These are phyloP conservation scores for Leishmania mexicana DNA, from an alignment of 208 protist genomes.

Conservation along the genomic window DNA sequence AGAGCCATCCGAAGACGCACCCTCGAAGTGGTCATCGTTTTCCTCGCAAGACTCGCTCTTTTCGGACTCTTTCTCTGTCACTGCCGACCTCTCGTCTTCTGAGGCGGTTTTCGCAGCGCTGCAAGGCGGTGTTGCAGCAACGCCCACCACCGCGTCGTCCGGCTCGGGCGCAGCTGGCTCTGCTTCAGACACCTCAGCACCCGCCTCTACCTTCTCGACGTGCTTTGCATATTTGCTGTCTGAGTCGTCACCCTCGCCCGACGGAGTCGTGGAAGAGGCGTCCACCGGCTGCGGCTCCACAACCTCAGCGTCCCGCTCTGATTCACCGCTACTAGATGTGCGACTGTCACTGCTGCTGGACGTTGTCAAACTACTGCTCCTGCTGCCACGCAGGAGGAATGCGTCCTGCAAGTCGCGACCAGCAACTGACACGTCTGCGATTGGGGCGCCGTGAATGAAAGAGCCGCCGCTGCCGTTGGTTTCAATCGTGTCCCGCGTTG, in stretches of 20 bases:
- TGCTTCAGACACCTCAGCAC: neutral
- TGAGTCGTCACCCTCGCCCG: neutral
- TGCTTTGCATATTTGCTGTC: neutral
- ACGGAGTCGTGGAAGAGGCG: neutral
- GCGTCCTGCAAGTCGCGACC: slow-evolving; percentile 16
- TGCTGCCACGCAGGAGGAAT: slow-evolving; percentile 13
- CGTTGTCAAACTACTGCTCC: slow-evolving; percentile 9
- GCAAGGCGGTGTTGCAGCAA: neutral
- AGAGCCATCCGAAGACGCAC: neutral
- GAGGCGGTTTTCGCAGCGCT: neutral
- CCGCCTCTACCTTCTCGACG: neutral
- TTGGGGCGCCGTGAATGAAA: neutral
- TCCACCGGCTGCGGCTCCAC: neutral
- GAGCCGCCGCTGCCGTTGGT: neutral
- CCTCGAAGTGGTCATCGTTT: slow-evolving; percentile 6
- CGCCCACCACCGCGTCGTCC: neutral
- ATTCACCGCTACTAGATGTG: neutral
- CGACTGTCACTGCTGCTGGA: slow-evolving; percentile 3
- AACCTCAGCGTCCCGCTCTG: neutral
- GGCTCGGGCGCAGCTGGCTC: neutral
- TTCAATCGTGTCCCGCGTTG: neutral
- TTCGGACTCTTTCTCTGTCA: slow-evolving; percentile 1
- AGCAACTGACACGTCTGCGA: neutral
- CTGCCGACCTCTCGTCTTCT: neutral
- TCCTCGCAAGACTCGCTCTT: neutral